These are phyloP conservation scores for Paramecium octaurelia DNA, from an alignment of 73 alveolate genomes.

Conservation along the genomic window DNA sequence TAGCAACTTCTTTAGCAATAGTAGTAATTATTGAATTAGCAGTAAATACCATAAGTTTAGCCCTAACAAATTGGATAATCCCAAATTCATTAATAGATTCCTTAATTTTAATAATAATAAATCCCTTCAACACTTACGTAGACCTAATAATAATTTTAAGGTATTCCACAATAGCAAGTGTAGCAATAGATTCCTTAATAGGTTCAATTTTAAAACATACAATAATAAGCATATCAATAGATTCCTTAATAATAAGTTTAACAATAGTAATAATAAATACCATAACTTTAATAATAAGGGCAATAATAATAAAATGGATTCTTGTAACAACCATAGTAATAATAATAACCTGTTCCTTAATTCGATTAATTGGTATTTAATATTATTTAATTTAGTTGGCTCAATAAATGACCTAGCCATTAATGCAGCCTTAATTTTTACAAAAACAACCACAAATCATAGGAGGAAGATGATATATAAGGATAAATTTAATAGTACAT, in stretches of 20 bases:
- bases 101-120: not conserved
- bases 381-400: not conserved
- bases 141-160: not conserved
- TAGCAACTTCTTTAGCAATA: not conserved
- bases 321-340: not conserved
- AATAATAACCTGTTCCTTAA: not conserved
- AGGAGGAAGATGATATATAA: not conserved
- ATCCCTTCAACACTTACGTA: not conserved
- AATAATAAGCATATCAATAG: not conserved
- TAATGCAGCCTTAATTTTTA: not conserved
- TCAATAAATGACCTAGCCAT: not conserved
- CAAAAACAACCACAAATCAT: not conserved
- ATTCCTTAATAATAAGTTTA: not conserved
- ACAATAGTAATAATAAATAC: not conserved
- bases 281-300: not conserved
- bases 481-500: not conserved
- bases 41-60: not conserved
- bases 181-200: not conserved
- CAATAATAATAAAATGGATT: conserved; percentile 1
- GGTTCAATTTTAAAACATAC: not conserved
- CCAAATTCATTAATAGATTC: not conserved
- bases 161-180: not conserved
- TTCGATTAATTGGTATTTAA: not conserved
- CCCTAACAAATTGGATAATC: not conserved
- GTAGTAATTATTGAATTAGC: not conserved